Conservation (phyloP, 2,329 filamentous ascomycete species). For the Colletotrichum chrysophilum region DNA sequence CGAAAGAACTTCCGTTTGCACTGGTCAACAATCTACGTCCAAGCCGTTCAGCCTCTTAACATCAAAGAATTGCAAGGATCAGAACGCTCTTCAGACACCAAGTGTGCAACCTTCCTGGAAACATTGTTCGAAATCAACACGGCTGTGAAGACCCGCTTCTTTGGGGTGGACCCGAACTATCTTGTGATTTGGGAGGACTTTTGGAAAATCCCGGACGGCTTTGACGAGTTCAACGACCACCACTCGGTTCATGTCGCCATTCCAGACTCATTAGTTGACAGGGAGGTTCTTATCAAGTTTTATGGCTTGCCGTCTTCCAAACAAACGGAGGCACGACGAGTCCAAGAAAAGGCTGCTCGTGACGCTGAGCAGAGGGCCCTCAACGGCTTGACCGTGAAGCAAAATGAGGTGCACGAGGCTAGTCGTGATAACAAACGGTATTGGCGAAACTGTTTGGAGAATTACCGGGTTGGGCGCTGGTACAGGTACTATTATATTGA, state of each 20-base stretch:
- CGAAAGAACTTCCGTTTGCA: background rate
- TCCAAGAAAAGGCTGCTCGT: background rate
- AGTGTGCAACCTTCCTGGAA: too few species aligned
- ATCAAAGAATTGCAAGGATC: background rate
- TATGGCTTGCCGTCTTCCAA: background rate
- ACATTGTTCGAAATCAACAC: too few species aligned
- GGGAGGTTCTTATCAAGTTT: background rate
- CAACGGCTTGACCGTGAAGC: background rate
- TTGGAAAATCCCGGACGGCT: background rate
- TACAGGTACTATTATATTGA: background rate
- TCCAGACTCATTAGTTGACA: too few species aligned
- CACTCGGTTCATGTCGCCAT: too few species aligned
- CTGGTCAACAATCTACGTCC: background rate
- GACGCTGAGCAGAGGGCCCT: background rate
- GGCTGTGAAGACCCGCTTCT: background rate
- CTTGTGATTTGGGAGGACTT: background rate
- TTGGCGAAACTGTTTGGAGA: background rate
- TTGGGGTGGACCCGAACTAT: background rate
- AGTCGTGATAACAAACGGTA: background rate
- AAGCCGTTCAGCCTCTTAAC: background rate
- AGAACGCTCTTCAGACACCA: too few species aligned
- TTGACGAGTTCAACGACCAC: background rate
- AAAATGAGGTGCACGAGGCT: background rate
- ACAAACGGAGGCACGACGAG: background rate
- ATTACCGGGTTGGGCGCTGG: background rate